Evolutionary conservation across 305 asterid species (phyloP).

Genomic region (Fraxinus xanthoxyloides): DNA sequence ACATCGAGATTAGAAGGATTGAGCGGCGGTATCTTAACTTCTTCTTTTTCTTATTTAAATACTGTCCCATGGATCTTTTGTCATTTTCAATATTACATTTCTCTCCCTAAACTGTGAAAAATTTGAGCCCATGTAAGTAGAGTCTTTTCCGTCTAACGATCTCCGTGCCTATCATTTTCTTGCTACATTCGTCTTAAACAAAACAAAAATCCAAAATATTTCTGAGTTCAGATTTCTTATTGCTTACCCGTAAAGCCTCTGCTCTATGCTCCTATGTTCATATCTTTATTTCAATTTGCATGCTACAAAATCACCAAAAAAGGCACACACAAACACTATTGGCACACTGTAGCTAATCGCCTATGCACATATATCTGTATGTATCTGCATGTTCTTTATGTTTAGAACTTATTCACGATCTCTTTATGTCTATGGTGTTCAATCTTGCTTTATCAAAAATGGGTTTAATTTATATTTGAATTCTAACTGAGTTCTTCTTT

Average conservation of each 20-base stretch:
- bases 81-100: background rate
- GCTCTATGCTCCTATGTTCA: slow-evolving; percentile 13
- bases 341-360: slow-evolving; percentile 23
- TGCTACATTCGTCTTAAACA: slow-evolving; percentile 35
- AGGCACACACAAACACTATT: slow-evolving; percentile 19
- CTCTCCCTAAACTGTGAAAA: slow-evolving; percentile 4
- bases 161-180: slow-evolving; percentile 21
- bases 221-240: slow-evolving; percentile 15
- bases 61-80: too few species aligned
- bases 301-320: slow-evolving; percentile 29
- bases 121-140: slow-evolving; percentile 19
- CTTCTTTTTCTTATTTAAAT: too few species aligned
- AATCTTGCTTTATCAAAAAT: slow-evolving; percentile 23
- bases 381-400: slow-evolving; percentile 41
- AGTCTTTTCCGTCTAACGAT: slow-evolving; percentile 23
- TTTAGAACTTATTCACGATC: slow-evolving; percentile 31
- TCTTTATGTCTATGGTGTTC: slow-evolving; percentile 15
- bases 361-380: slow-evolving; percentile 1
- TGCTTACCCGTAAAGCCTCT: slow-evolving; percentile 20
- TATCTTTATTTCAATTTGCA: slow-evolving; percentile 40
- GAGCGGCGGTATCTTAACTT: too few species aligned
- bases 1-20: too few species aligned
- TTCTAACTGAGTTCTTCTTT: slow-evolving; percentile 18
- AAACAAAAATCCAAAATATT: slow-evolving; percentile 15
- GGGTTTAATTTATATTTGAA: slow-evolving; percentile 28